Conservation (phyloP, 257 asterid species). For the Gardenia jasminoides region DNA sequence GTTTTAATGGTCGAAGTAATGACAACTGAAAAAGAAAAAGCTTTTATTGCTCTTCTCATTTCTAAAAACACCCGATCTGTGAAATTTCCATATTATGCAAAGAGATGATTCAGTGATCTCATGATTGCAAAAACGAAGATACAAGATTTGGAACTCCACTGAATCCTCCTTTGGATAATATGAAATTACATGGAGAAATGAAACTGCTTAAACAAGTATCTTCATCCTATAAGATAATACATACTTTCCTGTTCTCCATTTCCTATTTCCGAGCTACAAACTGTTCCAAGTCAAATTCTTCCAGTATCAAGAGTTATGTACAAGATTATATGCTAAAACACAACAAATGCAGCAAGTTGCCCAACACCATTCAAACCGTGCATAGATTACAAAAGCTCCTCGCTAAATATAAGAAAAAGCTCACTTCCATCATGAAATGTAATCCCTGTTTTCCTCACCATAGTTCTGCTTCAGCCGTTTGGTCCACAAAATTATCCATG, state of each 20-base stretch:
- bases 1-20: too few relatives aligned
- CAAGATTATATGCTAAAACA: not conserved
- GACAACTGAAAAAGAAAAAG: too few relatives aligned
- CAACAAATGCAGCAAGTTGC: not conserved
- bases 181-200: too few relatives aligned
- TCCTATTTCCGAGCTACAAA: not conserved
- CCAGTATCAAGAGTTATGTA: not conserved
- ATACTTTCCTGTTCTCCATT: not conserved
- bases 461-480: not conserved
- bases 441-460: not conserved
- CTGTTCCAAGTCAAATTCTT: not conserved
- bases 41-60: too few relatives aligned
- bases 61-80: too few relatives aligned
- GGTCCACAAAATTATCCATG: constrained; percentile 8
- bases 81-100: too few relatives aligned
- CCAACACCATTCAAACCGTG: not conserved
- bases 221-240: not conserved
- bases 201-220: too few relatives aligned
- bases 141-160: too few relatives aligned
- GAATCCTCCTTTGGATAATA: too few relatives aligned
- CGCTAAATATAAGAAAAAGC: not conserved
- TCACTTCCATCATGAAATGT: not conserved
- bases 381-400: not conserved
- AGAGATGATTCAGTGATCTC: too few relatives aligned
- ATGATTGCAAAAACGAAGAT: too few relatives aligned